phyloP scores from a whole-genome alignment of 2,329 filamentous ascomycete genomes.

The Arthrobotrys sinensis region DNA sequence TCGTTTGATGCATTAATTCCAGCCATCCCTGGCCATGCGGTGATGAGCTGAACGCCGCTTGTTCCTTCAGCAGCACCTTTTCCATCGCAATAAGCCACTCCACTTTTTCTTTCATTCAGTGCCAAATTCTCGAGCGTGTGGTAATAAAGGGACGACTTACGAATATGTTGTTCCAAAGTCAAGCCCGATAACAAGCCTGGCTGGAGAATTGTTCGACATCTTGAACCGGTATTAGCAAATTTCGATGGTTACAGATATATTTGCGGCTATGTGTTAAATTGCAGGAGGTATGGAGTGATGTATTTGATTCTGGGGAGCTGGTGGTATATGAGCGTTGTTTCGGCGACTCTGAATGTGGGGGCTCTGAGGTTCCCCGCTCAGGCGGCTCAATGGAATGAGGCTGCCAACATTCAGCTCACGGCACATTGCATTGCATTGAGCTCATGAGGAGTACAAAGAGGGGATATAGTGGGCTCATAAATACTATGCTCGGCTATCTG shows the following conservation, averaged over 20 bases:
- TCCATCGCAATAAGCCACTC: slow-evolving; percentile 65
- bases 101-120: slow-evolving; percentile 38
- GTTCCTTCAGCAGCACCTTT: slow-evolving; percentile 57
- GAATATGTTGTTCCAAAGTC: slow-evolving; percentile 20
- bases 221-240: background rate
- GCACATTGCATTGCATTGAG: slow-evolving; percentile 2
- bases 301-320: background rate
- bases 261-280: too few relatives aligned
- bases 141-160: slow-evolving; percentile 14
- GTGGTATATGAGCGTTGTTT: background rate
- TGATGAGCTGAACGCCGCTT: slow-evolving; percentile 63
- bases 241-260: too few relatives aligned
- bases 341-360: background rate
- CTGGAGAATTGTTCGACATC: background rate
- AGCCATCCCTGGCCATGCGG: slow-evolving; percentile 64
- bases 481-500: too few relatives aligned
- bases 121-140: background rate
- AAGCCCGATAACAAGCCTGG: slow-evolving; percentile 12
- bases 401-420: background rate
- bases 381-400: background rate
- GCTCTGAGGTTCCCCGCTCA: background rate
- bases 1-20: slow-evolving; percentile 64
- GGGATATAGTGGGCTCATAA: background rate
- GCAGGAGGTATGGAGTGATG: background rate
- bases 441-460: background rate